Evolutionary conservation across 2,329 filamentous ascomycete species (phyloP), one percentile per base, ranked within the genome.

Genomic region (Cladophialophora chaetospira): DNA sequence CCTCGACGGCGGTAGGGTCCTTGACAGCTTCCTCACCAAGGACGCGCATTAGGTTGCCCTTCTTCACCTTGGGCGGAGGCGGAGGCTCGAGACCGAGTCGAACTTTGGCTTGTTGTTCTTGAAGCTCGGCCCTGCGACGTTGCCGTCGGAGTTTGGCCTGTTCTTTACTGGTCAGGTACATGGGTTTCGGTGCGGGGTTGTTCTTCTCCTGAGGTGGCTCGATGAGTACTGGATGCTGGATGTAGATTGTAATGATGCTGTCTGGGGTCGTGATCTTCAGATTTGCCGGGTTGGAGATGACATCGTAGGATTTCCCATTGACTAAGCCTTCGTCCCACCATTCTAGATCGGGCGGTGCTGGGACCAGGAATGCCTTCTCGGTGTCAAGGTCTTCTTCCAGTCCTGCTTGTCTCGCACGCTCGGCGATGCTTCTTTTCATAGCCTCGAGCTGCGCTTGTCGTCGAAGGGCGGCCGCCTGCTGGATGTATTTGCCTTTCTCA

Each of bases 241-340:
- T 85, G 68, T 96, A 95, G 67, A 87, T 80, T 2, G 93, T 97
- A 57, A 99, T 85, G 66, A 97, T 93, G 49, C 86, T 88, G 70
- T 97, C 91, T n/a, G 86, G 76, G 0, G 84, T 84, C 35, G 85
- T 81, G 62, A 96, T 82, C 71, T 92, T 94, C 58, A 94, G 77
- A 40, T 83, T 85, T 13, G 76, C 74, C 0, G 82, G 77, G 57
- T 88, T 76, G 23, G 87, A 83, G 56, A 94, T 82, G 58, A 81
- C 79, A 57, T 87, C 82, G 74, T 97, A 97, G 53, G 82, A 87
- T 38, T 82, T 82, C 38, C 88, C 89, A 49, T 88, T 82, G 13
- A 96, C 80, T 15, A 97, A 77, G 2, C 87, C 90, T 75, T 97
- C 92, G 67, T 99, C 94, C 90, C 93, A 97, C 94, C 94, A 99